Evolutionary conservation across 495 filamentous ascomycete genomes (phyloP).

Genomic region (Tuber borchii): DNA sequence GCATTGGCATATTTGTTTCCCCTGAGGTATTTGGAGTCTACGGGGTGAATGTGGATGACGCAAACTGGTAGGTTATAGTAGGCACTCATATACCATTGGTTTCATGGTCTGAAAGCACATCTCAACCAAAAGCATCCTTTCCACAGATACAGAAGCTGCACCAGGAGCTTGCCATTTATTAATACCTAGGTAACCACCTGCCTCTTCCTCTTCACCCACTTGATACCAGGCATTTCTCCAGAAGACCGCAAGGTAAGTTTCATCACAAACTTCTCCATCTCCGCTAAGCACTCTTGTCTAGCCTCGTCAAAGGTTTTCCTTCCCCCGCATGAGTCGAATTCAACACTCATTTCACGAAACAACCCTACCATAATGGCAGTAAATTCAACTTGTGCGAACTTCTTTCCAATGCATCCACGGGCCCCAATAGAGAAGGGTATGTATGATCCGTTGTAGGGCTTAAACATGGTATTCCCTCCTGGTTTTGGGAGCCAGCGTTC

Average conservation of each 20-base stretch:
- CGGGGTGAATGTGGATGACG: too few relatives aligned
- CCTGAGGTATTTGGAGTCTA: too few relatives aligned
- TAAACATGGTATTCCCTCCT: not conserved
- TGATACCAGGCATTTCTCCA: not conserved
- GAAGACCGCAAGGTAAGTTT: not conserved
- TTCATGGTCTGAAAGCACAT: not conserved
- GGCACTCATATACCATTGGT: not conserved
- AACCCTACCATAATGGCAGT: constrained; percentile 60
- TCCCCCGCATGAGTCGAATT: constrained; percentile 45
- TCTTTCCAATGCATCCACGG: constrained; percentile 60
- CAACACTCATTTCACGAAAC: constrained; percentile 58
- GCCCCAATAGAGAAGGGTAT: constrained; percentile 67
- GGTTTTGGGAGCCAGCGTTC: not conserved
- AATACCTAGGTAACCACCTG: not conserved
- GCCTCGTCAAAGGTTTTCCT: not conserved
- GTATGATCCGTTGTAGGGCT: constrained; percentile 42
- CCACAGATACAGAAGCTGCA: not conserved
- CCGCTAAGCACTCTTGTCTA: not conserved
- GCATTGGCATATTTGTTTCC: too few relatives aligned
- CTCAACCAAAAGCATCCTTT: not conserved
- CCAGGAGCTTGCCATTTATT: not conserved
- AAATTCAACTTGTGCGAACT: constrained; percentile 74
- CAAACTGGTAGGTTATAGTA: too few relatives aligned
- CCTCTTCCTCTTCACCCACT: not conserved
- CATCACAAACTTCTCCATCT: not conserved